Conservation (phyloP, 148 eudicot genomes). For the Camellia sinensis region DNA sequence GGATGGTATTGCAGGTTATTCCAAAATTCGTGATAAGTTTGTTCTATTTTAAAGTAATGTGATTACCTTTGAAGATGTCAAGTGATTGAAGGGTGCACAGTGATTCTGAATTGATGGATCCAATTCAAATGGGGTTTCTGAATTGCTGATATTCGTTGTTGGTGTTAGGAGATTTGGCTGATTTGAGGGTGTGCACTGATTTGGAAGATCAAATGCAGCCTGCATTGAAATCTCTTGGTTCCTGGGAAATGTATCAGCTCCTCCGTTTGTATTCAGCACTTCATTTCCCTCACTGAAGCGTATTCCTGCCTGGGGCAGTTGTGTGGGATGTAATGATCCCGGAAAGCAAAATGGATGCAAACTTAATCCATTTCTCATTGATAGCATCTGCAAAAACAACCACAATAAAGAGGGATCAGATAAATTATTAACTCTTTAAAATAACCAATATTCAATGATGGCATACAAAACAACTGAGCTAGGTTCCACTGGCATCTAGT, state of each 20-base stretch:
- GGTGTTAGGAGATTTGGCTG: constrained; percentile 31
- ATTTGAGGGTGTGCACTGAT: constrained; percentile 28
- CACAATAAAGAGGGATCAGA: background rate
- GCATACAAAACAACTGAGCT: constrained; percentile 4
- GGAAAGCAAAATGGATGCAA: constrained; percentile 54
- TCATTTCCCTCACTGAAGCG: constrained; percentile 36
- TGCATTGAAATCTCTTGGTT: constrained; percentile 41
- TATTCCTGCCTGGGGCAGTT: constrained; percentile 28
- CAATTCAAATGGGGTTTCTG: constrained; percentile 31
- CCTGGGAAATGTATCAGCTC: constrained; percentile 29
- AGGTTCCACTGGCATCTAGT: background rate
- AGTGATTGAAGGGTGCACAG: constrained; percentile 40
- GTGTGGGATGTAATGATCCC: constrained; percentile 30
- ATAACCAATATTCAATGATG: background rate
- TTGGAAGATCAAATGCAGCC: constrained; percentile 33
- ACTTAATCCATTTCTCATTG: constrained; percentile 78
- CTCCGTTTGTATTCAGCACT: constrained; percentile 30
- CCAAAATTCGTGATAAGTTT: background rate
- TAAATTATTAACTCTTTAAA: background rate
- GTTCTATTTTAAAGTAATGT: background rate
- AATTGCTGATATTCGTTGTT: constrained; percentile 27
- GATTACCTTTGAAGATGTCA: constrained; percentile 55
- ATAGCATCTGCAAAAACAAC: constrained; percentile 15
- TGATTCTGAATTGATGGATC: constrained; percentile 36
- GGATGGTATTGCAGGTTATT: background rate